Evolutionary conservation across 2,329 filamentous ascomycete genomes (phyloP).

Genomic region (Fusarium vanettenii): DNA sequence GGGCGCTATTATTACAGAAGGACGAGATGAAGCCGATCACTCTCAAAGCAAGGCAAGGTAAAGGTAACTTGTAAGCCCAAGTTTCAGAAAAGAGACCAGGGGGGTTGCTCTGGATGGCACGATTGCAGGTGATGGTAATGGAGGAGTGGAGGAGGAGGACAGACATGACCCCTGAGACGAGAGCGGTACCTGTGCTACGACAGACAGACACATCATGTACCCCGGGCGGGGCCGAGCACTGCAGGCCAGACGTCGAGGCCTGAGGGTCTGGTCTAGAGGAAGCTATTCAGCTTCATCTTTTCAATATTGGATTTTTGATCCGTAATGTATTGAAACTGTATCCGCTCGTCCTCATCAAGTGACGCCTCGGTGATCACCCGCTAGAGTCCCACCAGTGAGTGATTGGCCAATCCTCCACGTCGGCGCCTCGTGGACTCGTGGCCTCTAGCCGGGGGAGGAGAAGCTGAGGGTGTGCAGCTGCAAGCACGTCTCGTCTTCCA

Average conservation of each 20-base stretch:
- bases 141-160: not conserved
- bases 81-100: not conserved
- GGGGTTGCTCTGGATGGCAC: not conserved
- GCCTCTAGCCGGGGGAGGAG: not conserved
- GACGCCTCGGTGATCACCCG: not conserved
- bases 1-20: not conserved
- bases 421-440: slow-evolving; percentile 1
- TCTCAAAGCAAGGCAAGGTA: not conserved
- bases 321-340: not conserved
- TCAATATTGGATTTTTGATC: not conserved
- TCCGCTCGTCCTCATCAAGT: slow-evolving; percentile 1
- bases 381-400: not conserved
- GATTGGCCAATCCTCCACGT: not conserved
- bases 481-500: not conserved
- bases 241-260: not conserved
- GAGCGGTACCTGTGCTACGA: not conserved
- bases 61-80: not conserved
- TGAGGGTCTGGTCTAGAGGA: not conserved
- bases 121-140: not conserved
- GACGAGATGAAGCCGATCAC: not conserved
- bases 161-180: not conserved
- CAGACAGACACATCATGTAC: not conserved
- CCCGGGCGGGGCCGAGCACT: not conserved
- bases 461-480: not conserved
- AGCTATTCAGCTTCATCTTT: not conserved